phyloP scores from a whole-genome alignment of 495 filamentous ascomycete species.

The Penicillium cosmopolitanum region DNA sequence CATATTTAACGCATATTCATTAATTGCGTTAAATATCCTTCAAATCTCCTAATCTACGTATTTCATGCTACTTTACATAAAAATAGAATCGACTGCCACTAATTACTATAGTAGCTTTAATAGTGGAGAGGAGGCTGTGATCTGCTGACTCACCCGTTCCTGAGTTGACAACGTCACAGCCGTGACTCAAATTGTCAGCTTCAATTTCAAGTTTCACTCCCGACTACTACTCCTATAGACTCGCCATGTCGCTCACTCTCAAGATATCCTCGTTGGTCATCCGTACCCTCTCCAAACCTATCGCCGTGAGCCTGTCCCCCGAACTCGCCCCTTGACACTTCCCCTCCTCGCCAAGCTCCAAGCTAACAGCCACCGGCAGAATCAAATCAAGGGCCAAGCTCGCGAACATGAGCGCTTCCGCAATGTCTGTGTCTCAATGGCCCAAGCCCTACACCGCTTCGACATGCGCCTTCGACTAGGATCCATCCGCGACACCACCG shows the following conservation, averaged over 20 bases:
- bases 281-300: conserved; percentile 71
- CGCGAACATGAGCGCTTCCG: conserved; percentile 94
- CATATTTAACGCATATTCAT: no score
- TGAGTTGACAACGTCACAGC: conserved; percentile 11
- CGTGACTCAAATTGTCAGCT: conserved; percentile 16
- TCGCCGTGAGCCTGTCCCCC: conserved; percentile 58
- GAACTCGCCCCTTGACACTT: background rate
- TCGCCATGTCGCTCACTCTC: conserved; percentile 59
- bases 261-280: conserved; percentile 72
- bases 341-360: conserved; percentile 35
- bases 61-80: no score
- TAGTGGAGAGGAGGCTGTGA: background rate
- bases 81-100: no score
- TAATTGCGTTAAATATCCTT: no score
- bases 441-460: conserved; percentile 84
- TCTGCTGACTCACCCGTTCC: conserved; percentile 14
- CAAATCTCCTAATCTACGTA: no score
- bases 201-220: background rate
- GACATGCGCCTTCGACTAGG: conserved; percentile 93
- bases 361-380: conserved; percentile 59
- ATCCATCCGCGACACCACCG: conserved; percentile 76
- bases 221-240: background rate
- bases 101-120: no score
- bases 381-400: conserved; percentile 90
- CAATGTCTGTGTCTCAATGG: conserved; percentile 68